These are phyloP conservation scores for Punica granatum DNA, from an alignment of 345 rosid genomes.

Conservation along the genomic window DNA sequence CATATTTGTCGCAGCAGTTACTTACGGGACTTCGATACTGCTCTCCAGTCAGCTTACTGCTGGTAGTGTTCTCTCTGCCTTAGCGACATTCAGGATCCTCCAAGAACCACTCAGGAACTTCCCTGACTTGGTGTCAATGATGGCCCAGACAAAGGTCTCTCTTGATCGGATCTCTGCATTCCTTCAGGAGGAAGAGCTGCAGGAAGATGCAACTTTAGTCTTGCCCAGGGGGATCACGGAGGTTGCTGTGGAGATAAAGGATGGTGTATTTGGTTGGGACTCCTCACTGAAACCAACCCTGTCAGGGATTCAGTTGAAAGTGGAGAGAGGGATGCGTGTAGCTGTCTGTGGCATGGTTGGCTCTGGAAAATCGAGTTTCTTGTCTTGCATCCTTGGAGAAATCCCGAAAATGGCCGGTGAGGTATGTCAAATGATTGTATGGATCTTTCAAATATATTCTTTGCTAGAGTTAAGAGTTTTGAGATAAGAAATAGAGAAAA, in stretches of 20 bases:
- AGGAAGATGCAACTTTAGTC: slow-evolving; percentile 80
- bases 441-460: slow-evolving; percentile 9
- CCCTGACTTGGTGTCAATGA: slow-evolving; percentile 98
- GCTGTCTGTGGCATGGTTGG: slow-evolving; percentile 99
- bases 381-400: slow-evolving; percentile 98
- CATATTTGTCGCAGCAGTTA: slow-evolving; percentile 94
- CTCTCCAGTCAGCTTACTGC: slow-evolving; percentile 88
- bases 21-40: slow-evolving; percentile 86
- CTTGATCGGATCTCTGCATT: slow-evolving; percentile 97
- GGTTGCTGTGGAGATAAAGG: slow-evolving; percentile 66
- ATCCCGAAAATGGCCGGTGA: slow-evolving; percentile 93
- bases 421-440: slow-evolving; percentile 44
- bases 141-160: slow-evolving; percentile 99
- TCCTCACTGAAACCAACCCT: slow-evolving; percentile 63
- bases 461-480: background rate
- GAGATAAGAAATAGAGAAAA: background rate
- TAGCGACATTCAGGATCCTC: slow-evolving; percentile 97
- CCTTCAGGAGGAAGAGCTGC: slow-evolving; percentile 93
- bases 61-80: slow-evolving; percentile 96
- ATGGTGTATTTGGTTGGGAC: slow-evolving; percentile 88
- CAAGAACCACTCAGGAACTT: slow-evolving; percentile 99
- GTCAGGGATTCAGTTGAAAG: slow-evolving; percentile 71
- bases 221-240: slow-evolving; percentile 67
- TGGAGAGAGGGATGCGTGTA: slow-evolving; percentile 90
- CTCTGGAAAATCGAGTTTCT: slow-evolving; percentile 96